A percentile compares a stretch with the other conserved stretches of the same genome.
These are phyloP conservation scores for Pseudopediastrum boryanum DNA, from an alignment of 139 green algal species.

Conservation along the genomic window DNA sequence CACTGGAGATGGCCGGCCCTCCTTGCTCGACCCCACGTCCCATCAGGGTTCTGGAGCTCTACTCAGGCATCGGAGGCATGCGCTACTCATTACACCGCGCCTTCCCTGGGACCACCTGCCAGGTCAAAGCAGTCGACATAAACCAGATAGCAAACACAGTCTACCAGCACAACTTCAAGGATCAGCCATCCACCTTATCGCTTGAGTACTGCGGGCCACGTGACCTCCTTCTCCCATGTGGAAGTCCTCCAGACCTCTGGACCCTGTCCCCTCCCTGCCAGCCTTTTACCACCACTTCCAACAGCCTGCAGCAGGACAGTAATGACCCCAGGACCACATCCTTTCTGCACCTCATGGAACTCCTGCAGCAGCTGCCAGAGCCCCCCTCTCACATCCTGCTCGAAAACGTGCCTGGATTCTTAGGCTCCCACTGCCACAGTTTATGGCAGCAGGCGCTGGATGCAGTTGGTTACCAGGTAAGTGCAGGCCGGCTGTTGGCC, in stretches of 20 bases:
- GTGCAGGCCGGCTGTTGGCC: no score
- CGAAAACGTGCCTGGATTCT: slow-evolving; percentile 18
- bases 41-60: slow-evolving; percentile 27
- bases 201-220: slow-evolving; percentile 1
- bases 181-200: background rate
- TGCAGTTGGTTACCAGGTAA: no score
- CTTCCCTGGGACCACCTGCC: background rate
- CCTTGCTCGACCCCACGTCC: no score
- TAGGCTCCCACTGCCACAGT: background rate
- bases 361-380: slow-evolving; percentile 12
- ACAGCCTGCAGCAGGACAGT: slow-evolving; percentile 19
- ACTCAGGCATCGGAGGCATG: slow-evolving; percentile 22
- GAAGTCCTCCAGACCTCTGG: background rate
- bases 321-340: background rate
- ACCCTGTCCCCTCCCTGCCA: slow-evolving; percentile 21
- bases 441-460: background rate
- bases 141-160: slow-evolving; percentile 13
- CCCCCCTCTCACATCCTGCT: slow-evolving; percentile 25
- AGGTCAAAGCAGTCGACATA: slow-evolving; percentile 8
- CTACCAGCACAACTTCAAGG: slow-evolving; percentile 15
- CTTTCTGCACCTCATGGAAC: slow-evolving; percentile 12
- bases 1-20: no score
- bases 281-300: slow-evolving; percentile 16
- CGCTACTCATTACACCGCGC: background rate
- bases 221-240: background rate